Evolutionary conservation across 2,329 filamentous ascomycete species (phyloP).

Genomic region (Aspergillus ruber): DNA sequence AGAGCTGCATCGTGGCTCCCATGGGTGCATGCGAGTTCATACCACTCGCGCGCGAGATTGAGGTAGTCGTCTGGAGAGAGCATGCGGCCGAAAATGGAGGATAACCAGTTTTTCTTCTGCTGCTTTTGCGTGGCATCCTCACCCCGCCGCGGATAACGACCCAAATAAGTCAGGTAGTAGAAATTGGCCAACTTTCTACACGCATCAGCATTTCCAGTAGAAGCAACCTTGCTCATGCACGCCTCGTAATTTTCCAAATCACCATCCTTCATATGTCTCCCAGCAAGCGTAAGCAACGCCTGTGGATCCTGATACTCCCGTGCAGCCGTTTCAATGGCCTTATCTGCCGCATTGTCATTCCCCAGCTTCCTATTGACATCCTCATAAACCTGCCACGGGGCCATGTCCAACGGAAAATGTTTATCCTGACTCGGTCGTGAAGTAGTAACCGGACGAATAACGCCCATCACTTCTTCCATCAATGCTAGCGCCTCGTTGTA

Average conservation of each 20-base stretch:
- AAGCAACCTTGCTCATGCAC: conserved; percentile 29
- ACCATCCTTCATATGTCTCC: conserved; percentile 14
- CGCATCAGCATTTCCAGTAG: conserved; percentile 20
- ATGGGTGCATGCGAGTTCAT: conserved; percentile 19
- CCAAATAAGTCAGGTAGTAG: conserved; percentile 28
- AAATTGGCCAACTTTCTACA: conserved; percentile 30
- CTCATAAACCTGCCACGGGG: conserved; percentile 25
- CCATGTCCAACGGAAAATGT: conserved; percentile 4
- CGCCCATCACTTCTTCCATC: conserved; percentile 19
- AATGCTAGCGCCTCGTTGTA: conserved; percentile 16
- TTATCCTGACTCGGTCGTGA: conserved; percentile 4
- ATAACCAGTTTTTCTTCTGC: neutral
- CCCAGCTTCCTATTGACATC: conserved; percentile 13
- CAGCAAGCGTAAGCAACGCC: conserved; percentile 12
- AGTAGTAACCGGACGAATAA: conserved; percentile 12
- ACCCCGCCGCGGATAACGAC: conserved; percentile 18
- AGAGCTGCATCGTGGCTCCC: conserved; percentile 18
- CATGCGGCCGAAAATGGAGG: conserved; percentile 12
- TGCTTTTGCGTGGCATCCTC: conserved; percentile 3
- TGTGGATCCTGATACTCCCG: neutral
- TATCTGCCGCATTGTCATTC: conserved; percentile 9
- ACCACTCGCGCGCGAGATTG: conserved; percentile 29
- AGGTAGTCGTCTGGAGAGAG: conserved; percentile 18
- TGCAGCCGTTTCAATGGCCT: conserved; percentile 11
- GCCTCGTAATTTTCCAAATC: conserved; percentile 27